A percentile compares a stretch with the other conserved stretches of the same genome.
Conservation (phyloP, 331 rosid genomes). For the Cucumis variabilis region DNA sequence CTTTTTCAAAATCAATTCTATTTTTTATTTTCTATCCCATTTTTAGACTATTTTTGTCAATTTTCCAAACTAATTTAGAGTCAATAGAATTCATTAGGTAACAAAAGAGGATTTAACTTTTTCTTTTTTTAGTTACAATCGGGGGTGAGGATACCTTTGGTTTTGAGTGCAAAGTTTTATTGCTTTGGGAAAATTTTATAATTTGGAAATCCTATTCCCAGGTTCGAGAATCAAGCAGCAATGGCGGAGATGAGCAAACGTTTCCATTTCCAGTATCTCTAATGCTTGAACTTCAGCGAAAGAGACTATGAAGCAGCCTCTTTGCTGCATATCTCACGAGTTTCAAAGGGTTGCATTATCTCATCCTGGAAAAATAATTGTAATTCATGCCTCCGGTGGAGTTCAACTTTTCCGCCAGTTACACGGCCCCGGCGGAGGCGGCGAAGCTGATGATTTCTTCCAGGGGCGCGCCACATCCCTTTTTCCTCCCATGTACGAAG, state of each 20-base stretch:
- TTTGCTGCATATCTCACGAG: slow-evolving; percentile 74
- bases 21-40: no score
- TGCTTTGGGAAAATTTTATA: no score
- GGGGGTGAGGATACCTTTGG: no score
- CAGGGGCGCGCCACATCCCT: slow-evolving; percentile 35
- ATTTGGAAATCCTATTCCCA: no score
- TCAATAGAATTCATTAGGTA: no score
- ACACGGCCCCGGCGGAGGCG: neutral
- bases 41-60: no score
- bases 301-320: slow-evolving; percentile 1
- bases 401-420: slow-evolving; percentile 44
- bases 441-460: slow-evolving; percentile 37
- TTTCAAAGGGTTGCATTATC: slow-evolving; percentile 56
- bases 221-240: neutral
- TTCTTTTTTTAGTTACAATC: no score
- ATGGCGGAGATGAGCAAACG: neutral
- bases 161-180: no score
- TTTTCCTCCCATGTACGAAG: slow-evolving; percentile 53
- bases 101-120: no score
- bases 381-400: slow-evolving; percentile 68
- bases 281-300: neutral
- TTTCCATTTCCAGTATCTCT: neutral
- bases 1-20: no score
- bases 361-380: slow-evolving; percentile 68
- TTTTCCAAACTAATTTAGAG: no score